Conservation (phyloP, 1,284 basidiomycete genomes). For the Lentinus polychrous region DNA sequence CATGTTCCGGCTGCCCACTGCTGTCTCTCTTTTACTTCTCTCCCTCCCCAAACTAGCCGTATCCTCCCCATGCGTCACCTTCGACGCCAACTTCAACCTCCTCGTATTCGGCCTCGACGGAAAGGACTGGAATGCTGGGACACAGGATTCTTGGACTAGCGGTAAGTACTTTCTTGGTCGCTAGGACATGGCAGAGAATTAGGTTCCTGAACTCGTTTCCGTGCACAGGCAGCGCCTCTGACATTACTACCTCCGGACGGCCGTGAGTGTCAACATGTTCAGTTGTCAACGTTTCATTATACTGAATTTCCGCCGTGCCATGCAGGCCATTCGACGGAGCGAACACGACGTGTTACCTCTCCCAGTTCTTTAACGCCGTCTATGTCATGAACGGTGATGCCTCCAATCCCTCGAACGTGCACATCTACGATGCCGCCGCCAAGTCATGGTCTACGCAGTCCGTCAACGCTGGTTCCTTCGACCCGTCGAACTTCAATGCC, state of each 20-base stretch:
- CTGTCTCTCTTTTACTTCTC: slow-evolving; percentile 53
- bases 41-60: slow-evolving; percentile 33
- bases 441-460: slow-evolving; percentile 64
- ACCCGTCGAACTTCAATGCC: slow-evolving; percentile 48
- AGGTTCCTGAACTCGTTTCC: slow-evolving; percentile 3
- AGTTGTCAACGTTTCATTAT: no score
- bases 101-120: slow-evolving; percentile 67
- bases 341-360: slow-evolving; percentile 67
- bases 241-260: slow-evolving; percentile 59
- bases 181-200: not conserved
- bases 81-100: slow-evolving; percentile 66
- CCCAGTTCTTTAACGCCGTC: slow-evolving; percentile 71
- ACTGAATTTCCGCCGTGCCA: slow-evolving; percentile 1
- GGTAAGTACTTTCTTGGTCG: slow-evolving; percentile 30
- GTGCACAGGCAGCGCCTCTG: slow-evolving; percentile 42
- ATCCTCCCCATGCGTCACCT: slow-evolving; percentile 55
- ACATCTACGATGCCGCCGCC: slow-evolving; percentile 60
- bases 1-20: slow-evolving; percentile 38
- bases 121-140: slow-evolving; percentile 69
- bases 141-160: slow-evolving; percentile 55
- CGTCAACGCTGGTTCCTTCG: slow-evolving; percentile 43
- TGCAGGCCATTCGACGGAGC: slow-evolving; percentile 59
- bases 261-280: slow-evolving; percentile 42
- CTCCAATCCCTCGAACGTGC: slow-evolving; percentile 52
- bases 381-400: slow-evolving; percentile 76